Evolutionary conservation across 345 rosid species (phyloP), one percentile per base, ranked within the genome.

Genomic region (Lenwebbia sp.): DNA sequence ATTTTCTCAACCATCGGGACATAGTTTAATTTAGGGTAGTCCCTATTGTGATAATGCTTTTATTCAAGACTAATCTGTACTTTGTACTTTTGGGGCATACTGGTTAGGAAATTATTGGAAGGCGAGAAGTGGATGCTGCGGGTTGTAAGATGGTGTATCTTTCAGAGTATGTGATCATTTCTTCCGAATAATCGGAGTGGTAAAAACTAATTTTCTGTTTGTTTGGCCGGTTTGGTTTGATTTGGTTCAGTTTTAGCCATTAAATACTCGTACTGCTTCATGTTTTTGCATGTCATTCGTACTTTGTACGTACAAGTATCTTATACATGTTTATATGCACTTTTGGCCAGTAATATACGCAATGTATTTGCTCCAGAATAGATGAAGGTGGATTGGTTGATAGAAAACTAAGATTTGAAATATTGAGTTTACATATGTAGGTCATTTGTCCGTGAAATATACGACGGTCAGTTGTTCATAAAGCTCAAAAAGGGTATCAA

Each of bases 391-490:
- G 78, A 65, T 65, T 19, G 44, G 44, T 65, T 1, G 25, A 65
- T 33, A 12, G 44, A 65, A 65, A 65, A 40, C 78, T 33, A 65
- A 65, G 76, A 17, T 33, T 65, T 65, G 78, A 65, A 33, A 65
- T 17, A 65, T 2, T 65, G 44, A 65, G 21, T 65, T 65, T 62
- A 62, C 81, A 78, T 85, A 50, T 81, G 87, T 91, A 96, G 98
- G 96, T 91, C 95, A 41, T 96, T 96, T 91, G 94, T 96, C 6
- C 95, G 96, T 13, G 94, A 95, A 89, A 92, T 94, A 84, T 96
- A 94, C 84, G 96, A 95, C 78, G 99, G 99, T 13, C 99, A 97
- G 65, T 88, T 96, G 87, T 92, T 96, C 56, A 84, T 97, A 33
- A 97, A 94, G 89, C 91, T 97, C 86, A 94, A 92, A 84, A 95